Evolutionary conservation across 306 rosid species (phyloP), one percentile per base, ranked within the genome.

Genomic region (Cajanus cajan): DNA sequence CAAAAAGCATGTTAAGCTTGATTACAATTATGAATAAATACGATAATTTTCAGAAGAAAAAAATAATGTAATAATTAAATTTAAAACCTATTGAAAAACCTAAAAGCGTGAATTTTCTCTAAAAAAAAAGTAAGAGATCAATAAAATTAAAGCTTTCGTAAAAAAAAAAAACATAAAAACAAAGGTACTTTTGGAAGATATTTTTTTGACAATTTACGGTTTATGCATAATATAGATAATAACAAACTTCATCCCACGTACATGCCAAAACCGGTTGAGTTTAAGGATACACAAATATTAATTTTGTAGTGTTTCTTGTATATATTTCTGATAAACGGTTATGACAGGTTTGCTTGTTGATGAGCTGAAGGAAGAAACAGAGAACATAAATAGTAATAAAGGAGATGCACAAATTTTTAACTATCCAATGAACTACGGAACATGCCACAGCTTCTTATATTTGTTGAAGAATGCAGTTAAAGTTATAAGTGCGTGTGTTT

Each of bases 281-380:
- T n/a, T n/a, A n/a, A n/a, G 28, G n/a, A 52, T 4, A 4, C 40
- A 12, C 16, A 31, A 12, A 14, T 58, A 5, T 28, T 59, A 63
- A 24, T 63, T 33, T 34, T 63, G 70, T 37, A n/a, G 4, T 15
- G 4, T 25, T 4, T 61, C 68, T 34, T 8, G 68, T n/a, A 64
- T n/a, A 64, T 39, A 18, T 16, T 64, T 36, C 45, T 64, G 70
- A 37, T n/a, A 64, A 34, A 64, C n/a, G 8, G n/a, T 21, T 40
- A 19, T 40, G 33, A 31, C 71, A 82, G 85, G 81, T 75, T 76
- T 75, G 65, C 64, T 75, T 58, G 76, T 75, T 16, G 72, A 75
- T 47, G 77, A 75, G 40, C 21, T 68, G 58, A 68, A 57, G 77
- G 73, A 75, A 58, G 81, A 75, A 40, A 15, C 22, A 12, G 77